phyloP scores from a whole-genome alignment of 2,329 filamentous ascomycete genomes.

The Aspergillus alliaceus region DNA sequence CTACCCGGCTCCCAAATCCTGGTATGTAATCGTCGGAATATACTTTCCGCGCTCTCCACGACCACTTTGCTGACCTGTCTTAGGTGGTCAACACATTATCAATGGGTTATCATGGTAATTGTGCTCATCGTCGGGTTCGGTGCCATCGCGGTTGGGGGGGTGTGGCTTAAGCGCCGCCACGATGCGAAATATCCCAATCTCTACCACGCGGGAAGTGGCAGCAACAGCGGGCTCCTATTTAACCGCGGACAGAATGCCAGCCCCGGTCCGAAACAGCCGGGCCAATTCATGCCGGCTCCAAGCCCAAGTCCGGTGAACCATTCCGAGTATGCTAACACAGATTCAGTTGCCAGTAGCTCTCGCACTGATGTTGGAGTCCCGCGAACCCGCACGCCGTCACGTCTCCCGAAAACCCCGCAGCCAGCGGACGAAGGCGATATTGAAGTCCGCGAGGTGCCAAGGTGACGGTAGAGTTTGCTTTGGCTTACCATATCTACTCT shows the following conservation, averaged over 20 bases:
- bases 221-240: slow-evolving; percentile 22
- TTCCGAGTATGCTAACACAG: slow-evolving; percentile 15
- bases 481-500: not conserved
- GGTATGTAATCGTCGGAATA: slow-evolving; percentile 20
- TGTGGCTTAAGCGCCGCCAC: slow-evolving; percentile 72
- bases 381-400: slow-evolving; percentile 18
- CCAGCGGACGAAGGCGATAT: slow-evolving; percentile 17
- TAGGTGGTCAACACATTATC: slow-evolving; percentile 60
- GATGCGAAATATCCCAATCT: slow-evolving; percentile 56
- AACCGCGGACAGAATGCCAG: slow-evolving; percentile 18
- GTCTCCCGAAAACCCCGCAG: slow-evolving; percentile 23
- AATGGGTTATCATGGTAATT: slow-evolving; percentile 81
- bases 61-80: not conserved
- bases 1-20: slow-evolving; percentile 16
- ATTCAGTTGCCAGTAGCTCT: slow-evolving; percentile 31
- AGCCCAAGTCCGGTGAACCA: slow-evolving; percentile 12
- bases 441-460: slow-evolving; percentile 27
- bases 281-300: slow-evolving; percentile 14
- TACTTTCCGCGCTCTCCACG: not conserved
- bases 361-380: slow-evolving; percentile 23
- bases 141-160: slow-evolving; percentile 65
- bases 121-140: slow-evolving; percentile 69
- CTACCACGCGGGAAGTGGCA: slow-evolving; percentile 28
- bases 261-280: slow-evolving; percentile 13
- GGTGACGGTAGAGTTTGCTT: slow-evolving; percentile 3